phyloP scores from a whole-genome alignment of 2,329 filamentous ascomycete species.

The Drechslerella coelobrocha region DNA sequence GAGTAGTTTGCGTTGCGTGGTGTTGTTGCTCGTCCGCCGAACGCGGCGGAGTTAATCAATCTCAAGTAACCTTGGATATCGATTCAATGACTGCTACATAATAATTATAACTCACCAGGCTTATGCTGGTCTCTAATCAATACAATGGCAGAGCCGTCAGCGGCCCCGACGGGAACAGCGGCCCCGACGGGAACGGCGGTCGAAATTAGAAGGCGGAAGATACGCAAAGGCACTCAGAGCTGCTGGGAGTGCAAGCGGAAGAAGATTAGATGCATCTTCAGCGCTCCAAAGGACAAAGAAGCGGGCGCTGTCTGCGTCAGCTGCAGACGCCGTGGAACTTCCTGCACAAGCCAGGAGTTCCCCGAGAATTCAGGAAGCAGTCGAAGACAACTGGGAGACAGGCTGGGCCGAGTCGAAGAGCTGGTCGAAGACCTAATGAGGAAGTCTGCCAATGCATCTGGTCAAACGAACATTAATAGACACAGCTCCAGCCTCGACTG shows the following conservation, averaged over 20 bases:
- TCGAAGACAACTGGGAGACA: constrained; percentile 59
- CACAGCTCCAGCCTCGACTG: background rate
- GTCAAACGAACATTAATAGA: too few species aligned
- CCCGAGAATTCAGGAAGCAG: constrained; percentile 56
- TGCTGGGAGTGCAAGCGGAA: constrained; percentile 68
- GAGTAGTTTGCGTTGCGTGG: too few species aligned
- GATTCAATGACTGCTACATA: too few species aligned
- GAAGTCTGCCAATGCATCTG: background rate
- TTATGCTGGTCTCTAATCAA: too few species aligned
- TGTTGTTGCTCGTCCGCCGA: too few species aligned
- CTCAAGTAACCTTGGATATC: too few species aligned
- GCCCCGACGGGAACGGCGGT: too few species aligned
- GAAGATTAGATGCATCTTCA: constrained; percentile 64
- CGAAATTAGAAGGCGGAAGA: constrained; percentile 60
- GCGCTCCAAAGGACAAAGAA: constrained; percentile 57
- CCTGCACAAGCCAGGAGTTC: constrained; percentile 63
- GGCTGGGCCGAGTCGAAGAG: constrained; percentile 61
- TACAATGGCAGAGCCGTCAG: too few species aligned
- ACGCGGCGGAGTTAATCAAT: too few species aligned
- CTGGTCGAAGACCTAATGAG: constrained; percentile 62
- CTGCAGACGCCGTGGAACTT: constrained; percentile 60
- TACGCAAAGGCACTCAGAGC: constrained; percentile 66
- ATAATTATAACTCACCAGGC: too few species aligned
- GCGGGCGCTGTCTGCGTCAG: constrained; percentile 61
- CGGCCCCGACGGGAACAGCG: too few species aligned